These are phyloP conservation scores for Argentina anserina DNA, from an alignment of 306 rosid genomes.

Conservation along the genomic window DNA sequence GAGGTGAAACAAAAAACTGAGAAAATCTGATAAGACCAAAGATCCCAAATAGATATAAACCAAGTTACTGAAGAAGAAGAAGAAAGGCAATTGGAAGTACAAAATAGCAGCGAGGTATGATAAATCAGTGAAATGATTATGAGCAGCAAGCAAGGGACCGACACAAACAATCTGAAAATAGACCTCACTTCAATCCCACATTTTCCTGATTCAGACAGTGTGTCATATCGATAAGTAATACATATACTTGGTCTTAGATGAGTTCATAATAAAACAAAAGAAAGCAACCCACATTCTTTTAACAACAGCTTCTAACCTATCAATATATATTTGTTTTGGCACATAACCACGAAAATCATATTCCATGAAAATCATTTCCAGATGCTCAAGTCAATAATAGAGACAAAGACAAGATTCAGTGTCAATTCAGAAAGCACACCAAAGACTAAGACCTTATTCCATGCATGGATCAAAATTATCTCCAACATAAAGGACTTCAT, in stretches of 20 bases:
- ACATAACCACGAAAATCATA: neutral
- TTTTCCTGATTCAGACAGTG: neutral
- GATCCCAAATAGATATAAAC: constrained; percentile 12
- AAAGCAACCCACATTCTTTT: neutral
- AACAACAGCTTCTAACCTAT: neutral
- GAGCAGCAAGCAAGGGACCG: neutral
- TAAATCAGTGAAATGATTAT: neutral
- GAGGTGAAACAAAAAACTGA: constrained; percentile 91
- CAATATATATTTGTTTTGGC: neutral
- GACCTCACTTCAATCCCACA: neutral
- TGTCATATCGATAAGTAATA: neutral
- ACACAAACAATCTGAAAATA: neutral
- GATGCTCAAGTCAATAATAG: neutral
- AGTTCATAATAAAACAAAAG: neutral
- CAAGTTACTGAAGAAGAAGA: neutral
- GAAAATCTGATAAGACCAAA: constrained; percentile 67
- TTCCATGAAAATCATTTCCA: neutral
- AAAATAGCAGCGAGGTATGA: neutral
- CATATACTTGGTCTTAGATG: neutral
- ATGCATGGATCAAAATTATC: constrained; percentile 18
- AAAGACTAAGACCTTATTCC: constrained; percentile 20
- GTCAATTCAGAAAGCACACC: constrained; percentile 19
- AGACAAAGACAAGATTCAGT: neutral
- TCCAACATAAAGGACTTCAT: constrained; percentile 11
- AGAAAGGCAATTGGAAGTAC: neutral